A percentile compares a stretch with the other conserved stretches of the same genome.
Evolutionary conservation across 2,329 filamentous ascomycete species (phyloP).

Genomic region (Colletotrichum sp.): DNA sequence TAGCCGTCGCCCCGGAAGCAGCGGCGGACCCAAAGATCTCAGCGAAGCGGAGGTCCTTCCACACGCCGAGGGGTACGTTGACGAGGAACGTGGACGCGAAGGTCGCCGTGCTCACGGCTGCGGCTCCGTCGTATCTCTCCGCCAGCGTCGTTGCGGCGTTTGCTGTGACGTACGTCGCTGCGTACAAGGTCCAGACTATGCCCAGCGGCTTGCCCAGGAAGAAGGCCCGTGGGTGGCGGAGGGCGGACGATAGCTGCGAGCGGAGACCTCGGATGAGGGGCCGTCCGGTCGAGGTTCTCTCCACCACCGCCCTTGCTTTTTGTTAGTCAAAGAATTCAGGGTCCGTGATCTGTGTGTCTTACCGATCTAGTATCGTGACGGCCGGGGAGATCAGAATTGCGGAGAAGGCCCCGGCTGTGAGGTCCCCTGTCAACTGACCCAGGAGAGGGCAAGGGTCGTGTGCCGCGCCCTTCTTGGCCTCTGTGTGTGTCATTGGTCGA

Average conservation of each 20-base stretch:
- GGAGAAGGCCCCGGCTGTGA: constrained; percentile 29
- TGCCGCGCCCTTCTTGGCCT: not conserved
- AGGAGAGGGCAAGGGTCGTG: not conserved
- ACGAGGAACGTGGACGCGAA: constrained; percentile 30
- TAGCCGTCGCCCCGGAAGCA: not conserved
- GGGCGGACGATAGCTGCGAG: not conserved
- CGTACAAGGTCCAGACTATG: constrained; percentile 33
- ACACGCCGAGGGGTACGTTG: constrained; percentile 35
- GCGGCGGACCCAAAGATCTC: constrained; percentile 29
- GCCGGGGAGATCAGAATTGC: constrained; percentile 31
- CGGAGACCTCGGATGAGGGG: constrained; percentile 18
- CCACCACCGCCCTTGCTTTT: constrained; percentile 20
- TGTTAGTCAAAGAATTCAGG: not conserved
- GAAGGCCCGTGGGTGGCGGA: constrained; percentile 28
- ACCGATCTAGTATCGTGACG: constrained; percentile 33
- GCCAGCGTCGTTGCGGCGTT: constrained; percentile 31
- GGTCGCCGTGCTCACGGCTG: constrained; percentile 26
- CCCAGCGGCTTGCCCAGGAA: constrained; percentile 28
- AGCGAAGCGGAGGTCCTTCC: constrained; percentile 35
- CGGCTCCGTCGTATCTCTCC: constrained; percentile 25
- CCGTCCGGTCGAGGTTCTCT: constrained; percentile 14
- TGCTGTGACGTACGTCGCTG: constrained; percentile 31
- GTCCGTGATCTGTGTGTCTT: not conserved
- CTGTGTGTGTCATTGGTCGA: not conserved
- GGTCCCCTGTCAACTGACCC: constrained; percentile 20